Base-by-base conservation (phyloP, 164 flowering plant species). In the Vitis riparia region DNA sequence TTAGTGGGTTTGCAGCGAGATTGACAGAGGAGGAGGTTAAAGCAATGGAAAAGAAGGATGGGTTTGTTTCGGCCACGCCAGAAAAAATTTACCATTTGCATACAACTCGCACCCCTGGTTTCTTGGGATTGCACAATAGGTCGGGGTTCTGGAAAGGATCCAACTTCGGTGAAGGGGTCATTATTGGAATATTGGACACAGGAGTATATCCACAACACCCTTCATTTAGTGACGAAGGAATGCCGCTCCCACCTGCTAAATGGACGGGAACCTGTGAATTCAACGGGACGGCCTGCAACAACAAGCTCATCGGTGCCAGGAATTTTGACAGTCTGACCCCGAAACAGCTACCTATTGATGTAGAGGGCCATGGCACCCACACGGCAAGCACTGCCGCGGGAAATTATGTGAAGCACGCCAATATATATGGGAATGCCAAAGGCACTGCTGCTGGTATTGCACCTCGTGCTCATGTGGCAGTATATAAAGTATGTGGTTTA, bases 341-440 rank as follows among this genome's bases (percentile, higher is more conserved):
- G 44, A 32, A 32, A 3, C 2, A 65, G 13, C 75, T 80, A 8
- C 75, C 66, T 3, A 0, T 12, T 51, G 78, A 71, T n/a, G 62
- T 51, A 0, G 62, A 51, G 2, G 75, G 81, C 1, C 78, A 78
- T 53, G 81, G 79, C 8, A 81, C 77, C 2, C 81, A 81, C 69
- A 73, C 81, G 2, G 58, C 81, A 4, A 70, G 79, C 65, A 78
- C 79, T 3, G 79, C 84, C 2, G 81, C 68, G 0, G 84, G 81
- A 0, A 62, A 32, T 3, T 73, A 67, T 50, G 77, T 81, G 49
- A 17, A 58, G 23, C 70, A 29, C 9, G 84, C 78, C 0, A 51
- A 67, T 56, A 68, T 53, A 8, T 51, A 71, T 11, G 76, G 78
- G 3, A 66, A 71, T 50, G 74, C 73, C 44, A 62, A 67, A 2